Percentiles rank a stretch among this genome's conserved stretches.
phyloP scores from a whole-genome alignment of 768 basidiomycete genomes.

The Neoboletus brunneissimus region DNA sequence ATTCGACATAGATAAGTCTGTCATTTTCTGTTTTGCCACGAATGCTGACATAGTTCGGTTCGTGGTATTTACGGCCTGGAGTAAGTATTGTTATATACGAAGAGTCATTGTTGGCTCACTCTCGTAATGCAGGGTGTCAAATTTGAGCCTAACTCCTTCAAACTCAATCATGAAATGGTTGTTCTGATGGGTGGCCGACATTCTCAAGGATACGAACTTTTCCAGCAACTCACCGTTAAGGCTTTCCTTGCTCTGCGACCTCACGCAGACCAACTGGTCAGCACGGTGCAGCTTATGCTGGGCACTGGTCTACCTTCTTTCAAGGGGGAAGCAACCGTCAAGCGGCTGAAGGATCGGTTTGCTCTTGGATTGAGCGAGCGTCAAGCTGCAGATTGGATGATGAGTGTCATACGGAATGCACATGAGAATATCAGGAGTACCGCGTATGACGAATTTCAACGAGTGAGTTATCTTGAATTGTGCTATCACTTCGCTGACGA shows the following conservation, averaged over 20 bases:
- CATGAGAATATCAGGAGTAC: conserved; percentile 93
- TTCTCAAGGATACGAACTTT: conserved; percentile 92
- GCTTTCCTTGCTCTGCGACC: conserved; percentile 97
- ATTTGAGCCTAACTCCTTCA: conserved; percentile 98
- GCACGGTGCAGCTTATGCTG: conserved; percentile 90
- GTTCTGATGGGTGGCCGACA: conserved; percentile 93
- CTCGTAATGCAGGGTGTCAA: conserved; percentile 75
- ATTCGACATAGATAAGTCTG: conserved; percentile 96
- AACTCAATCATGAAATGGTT: conserved; percentile 98
- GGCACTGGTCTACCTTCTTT: conserved; percentile 94
- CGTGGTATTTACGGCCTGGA: conserved; percentile 50
- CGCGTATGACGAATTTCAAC: conserved; percentile 94
- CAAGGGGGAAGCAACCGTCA: conserved; percentile 93
- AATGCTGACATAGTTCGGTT: conserved; percentile 30
- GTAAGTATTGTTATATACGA: conserved; percentile 36
- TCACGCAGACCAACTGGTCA: conserved; percentile 85
- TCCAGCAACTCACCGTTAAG: conserved; percentile 91
- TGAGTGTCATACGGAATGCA: conserved; percentile 83
- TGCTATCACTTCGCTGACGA: conserved; percentile 3
- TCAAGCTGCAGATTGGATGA: conserved; percentile 93
- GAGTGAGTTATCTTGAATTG: conserved; percentile 45
- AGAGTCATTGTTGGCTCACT: conserved; percentile 4
- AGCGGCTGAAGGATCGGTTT: conserved; percentile 83
- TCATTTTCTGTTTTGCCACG: conserved; percentile 2
- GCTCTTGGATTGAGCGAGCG: conserved; percentile 77